These are phyloP conservation scores for Zygosaccharomyces pseudorouxii DNA, from an alignment of 805 yeast species.

Conservation along the genomic window DNA sequence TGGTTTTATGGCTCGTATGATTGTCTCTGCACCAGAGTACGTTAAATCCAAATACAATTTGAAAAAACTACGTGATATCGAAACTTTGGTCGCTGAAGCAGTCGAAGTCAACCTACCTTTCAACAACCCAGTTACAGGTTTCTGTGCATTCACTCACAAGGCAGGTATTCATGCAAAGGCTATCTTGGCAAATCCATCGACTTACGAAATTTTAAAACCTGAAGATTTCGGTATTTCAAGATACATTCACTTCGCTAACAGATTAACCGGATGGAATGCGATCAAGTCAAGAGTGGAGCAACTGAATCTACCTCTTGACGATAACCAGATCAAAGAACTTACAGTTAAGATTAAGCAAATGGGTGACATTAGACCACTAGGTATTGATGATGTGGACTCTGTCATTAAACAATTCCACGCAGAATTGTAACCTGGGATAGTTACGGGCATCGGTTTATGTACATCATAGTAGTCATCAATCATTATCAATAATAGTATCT, in stretches of 20 bases:
- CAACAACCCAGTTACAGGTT: slow-evolving; percentile 98
- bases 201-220: slow-evolving; percentile 94
- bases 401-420: slow-evolving; percentile 92
- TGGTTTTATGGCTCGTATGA: slow-evolving; percentile 98
- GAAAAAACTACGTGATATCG: slow-evolving; percentile 92
- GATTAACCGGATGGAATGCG: slow-evolving; percentile 98
- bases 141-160: slow-evolving; percentile 98
- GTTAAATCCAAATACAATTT: slow-evolving; percentile 90
- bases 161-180: slow-evolving; percentile 99
- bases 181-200: slow-evolving; percentile 94
- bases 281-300: slow-evolving; percentile 97
- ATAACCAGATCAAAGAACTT: slow-evolving; percentile 92
- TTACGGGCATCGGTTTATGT: slow-evolving; percentile 1
- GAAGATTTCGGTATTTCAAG: slow-evolving; percentile 92
- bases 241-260: slow-evolving; percentile 95
- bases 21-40: slow-evolving; percentile 95
- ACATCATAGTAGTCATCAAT: not conserved
- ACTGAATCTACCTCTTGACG: slow-evolving; percentile 82
- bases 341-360: slow-evolving; percentile 87
- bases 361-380: slow-evolving; percentile 92
- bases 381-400: slow-evolving; percentile 95
- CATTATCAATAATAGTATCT: not conserved
- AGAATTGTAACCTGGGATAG: slow-evolving; percentile 32
- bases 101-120: slow-evolving; percentile 96
- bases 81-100: slow-evolving; percentile 92